These are phyloP conservation scores for Rhexocercosporidium sp. DNA, from an alignment of 2,329 filamentous ascomycete genomes.

Conservation along the genomic window DNA sequence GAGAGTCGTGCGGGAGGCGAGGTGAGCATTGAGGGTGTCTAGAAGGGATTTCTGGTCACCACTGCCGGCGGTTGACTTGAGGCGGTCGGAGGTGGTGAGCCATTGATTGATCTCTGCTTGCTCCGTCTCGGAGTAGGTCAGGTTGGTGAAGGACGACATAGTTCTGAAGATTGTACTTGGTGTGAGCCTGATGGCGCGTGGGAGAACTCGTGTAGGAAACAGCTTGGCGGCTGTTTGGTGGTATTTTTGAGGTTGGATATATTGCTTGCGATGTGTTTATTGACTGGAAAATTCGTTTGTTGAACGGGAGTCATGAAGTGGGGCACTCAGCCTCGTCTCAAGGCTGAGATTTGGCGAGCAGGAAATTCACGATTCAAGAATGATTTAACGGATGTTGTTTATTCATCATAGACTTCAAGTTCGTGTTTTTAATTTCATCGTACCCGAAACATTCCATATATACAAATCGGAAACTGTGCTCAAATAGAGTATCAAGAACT, in stretches of 20 bases:
- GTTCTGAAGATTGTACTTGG: conserved; percentile 53
- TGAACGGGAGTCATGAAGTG: conserved; percentile 1
- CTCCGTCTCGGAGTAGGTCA: conserved; percentile 78
- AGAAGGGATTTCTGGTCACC: conserved; percentile 67
- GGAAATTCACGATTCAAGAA: neutral
- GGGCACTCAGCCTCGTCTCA: conserved; percentile 7
- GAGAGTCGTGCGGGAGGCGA: conserved; percentile 86
- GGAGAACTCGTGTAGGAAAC: conserved; percentile 37
- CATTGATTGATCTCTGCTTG: conserved; percentile 89
- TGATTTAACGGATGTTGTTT: neutral
- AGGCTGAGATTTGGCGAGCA: neutral
- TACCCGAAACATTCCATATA: too few relatives aligned
- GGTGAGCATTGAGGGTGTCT: conserved; percentile 81
- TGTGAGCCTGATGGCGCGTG: conserved; percentile 39
- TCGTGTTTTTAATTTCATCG: too few relatives aligned
- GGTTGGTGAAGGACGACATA: conserved; percentile 69
- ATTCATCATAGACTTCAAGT: too few relatives aligned
- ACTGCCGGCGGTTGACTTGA: conserved; percentile 63
- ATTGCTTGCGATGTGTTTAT: conserved; percentile 11
- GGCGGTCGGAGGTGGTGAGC: conserved; percentile 77
- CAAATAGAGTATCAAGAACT: too few relatives aligned
- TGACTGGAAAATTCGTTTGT: conserved; percentile 10
- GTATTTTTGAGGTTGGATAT: conserved; percentile 1
- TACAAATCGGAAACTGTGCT: too few relatives aligned
- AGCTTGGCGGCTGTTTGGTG: conserved; percentile 37